These are phyloP conservation scores for Solanum hybrid DNA, from an alignment of 305 asterid genomes.

Conservation along the genomic window DNA sequence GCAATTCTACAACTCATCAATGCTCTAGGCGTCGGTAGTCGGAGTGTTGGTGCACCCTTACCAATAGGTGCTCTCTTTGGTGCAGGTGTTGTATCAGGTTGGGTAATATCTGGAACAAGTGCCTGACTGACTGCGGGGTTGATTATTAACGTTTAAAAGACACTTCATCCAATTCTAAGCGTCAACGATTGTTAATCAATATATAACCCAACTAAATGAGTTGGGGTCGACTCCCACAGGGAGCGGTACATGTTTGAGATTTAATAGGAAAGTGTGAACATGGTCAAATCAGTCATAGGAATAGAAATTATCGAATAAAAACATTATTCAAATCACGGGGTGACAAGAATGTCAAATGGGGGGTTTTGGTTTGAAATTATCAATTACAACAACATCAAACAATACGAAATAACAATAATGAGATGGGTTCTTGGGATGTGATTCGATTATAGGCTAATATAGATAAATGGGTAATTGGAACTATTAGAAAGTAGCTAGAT, in stretches of 20 bases:
- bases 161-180: neutral
- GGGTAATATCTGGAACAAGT: neutral
- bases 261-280: neutral
- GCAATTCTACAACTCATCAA: neutral
- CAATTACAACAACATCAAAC: too few relatives aligned
- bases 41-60: neutral
- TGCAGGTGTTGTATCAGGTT: neutral
- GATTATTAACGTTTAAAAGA: too few relatives aligned
- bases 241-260: neutral
- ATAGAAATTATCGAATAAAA: too few relatives aligned
- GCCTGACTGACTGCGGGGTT: neutral
- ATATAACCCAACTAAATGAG: neutral
- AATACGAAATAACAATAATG: too few relatives aligned
- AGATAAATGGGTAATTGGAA: too few relatives aligned
- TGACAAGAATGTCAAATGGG: too few relatives aligned
- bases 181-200: neutral
- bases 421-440: too few relatives aligned
- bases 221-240: neutral
- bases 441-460: too few relatives aligned
- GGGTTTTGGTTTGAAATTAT: too few relatives aligned
- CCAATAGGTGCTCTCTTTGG: neutral
- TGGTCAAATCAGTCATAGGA: neutral
- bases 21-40: neutral
- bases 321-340: too few relatives aligned
- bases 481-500: neutral